These are phyloP conservation scores for Penicillium sp. DNA, from an alignment of 2,329 filamentous ascomycete species.

Conservation along the genomic window DNA sequence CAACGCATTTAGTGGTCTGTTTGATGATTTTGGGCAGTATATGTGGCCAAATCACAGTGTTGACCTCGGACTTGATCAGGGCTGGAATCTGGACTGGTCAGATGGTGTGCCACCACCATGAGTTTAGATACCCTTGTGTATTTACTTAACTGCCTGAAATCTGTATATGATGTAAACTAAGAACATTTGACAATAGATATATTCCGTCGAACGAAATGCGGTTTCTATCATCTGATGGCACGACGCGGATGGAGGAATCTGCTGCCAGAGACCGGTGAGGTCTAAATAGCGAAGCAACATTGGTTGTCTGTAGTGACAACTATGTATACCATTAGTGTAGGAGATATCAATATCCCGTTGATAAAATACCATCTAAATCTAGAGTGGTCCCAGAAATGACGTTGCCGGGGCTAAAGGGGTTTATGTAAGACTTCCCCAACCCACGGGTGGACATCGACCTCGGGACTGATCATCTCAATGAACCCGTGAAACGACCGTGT, in stretches of 20 bases:
- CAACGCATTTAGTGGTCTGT: conserved; percentile 18
- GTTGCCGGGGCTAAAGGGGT: conserved; percentile 2
- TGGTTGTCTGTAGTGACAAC: not conserved
- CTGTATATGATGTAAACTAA: not conserved
- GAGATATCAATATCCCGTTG: not conserved
- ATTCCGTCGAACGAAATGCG: no score
- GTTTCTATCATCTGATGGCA: not conserved
- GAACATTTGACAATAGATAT: not conserved
- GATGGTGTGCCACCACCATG: conserved; percentile 12
- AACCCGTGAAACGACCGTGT: conserved; percentile 16
- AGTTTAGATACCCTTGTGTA: not conserved
- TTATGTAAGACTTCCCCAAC: conserved; percentile 19
- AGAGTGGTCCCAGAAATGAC: not conserved
- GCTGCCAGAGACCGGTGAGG: not conserved
- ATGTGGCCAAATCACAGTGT: conserved; percentile 22
- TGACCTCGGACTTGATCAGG: conserved; percentile 33
- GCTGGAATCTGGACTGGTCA: conserved; percentile 35
- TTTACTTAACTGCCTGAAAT: not conserved
- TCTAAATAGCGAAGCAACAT: not conserved
- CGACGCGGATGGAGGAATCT: not conserved
- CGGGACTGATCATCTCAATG: conserved; percentile 10
- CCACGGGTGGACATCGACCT: conserved; percentile 11
- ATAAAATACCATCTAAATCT: not conserved
- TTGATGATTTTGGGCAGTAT: conserved; percentile 21
- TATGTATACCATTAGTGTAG: not conserved